phyloP scores from a whole-genome alignment of 345 rosid species.

The Salix suchowensis region DNA sequence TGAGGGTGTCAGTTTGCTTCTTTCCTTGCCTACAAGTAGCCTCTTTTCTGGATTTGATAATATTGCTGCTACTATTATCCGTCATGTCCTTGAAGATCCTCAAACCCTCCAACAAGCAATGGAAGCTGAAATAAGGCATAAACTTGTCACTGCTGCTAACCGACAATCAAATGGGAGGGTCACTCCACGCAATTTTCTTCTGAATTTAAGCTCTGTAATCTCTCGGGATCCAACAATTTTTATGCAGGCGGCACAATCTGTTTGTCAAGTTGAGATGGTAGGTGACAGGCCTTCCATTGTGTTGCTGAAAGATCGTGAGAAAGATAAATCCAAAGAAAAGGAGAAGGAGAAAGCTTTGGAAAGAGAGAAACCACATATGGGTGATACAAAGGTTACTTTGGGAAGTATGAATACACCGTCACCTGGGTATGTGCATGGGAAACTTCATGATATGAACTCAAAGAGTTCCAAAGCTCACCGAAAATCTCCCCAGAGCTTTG shows the following conservation, averaged over 20 bases:
- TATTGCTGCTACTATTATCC: constrained; percentile 74
- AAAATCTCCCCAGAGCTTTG: constrained; percentile 76
- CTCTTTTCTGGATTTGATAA: too few species aligned
- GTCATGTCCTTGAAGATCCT: constrained; percentile 92
- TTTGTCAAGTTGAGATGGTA: constrained; percentile 91
- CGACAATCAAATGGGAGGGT: constrained; percentile 82
- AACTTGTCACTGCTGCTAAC: constrained; percentile 67
- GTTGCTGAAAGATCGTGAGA: constrained; percentile 84
- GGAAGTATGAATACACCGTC: constrained; percentile 29
- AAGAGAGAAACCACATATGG: constrained; percentile 48
- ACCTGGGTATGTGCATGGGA: constrained; percentile 46
- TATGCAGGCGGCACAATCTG: constrained; percentile 71
- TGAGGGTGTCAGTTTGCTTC: constrained; percentile 73
- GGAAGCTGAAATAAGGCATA: constrained; percentile 93
- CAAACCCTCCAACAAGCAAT: constrained; percentile 94
- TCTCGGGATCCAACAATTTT: constrained; percentile 79
- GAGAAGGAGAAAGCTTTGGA: constrained; percentile 62
- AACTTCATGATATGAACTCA: constrained; percentile 46
- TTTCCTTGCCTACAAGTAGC: constrained; percentile 51
- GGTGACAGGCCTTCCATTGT: constrained; percentile 89
- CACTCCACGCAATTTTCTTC: constrained; percentile 69
- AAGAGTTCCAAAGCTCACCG: constrained; percentile 69
- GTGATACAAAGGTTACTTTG: constrained; percentile 58
- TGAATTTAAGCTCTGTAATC: constrained; percentile 66
- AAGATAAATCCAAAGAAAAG: constrained; percentile 63